These are phyloP conservation scores for Albophoma yamanashiensis DNA, from an alignment of 2,329 filamentous ascomycete genomes.

Conservation along the genomic window DNA sequence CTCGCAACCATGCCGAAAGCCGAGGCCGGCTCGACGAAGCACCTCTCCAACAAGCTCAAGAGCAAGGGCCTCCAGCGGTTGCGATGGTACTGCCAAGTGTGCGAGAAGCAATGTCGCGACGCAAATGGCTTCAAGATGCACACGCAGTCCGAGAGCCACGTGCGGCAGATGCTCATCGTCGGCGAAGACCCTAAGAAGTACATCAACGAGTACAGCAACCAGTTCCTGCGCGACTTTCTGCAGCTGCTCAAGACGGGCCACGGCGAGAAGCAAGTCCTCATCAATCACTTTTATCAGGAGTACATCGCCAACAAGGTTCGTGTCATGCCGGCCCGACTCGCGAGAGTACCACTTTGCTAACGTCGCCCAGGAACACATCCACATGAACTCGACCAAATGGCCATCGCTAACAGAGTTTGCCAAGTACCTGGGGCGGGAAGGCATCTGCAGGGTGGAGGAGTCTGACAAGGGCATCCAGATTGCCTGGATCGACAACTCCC, in stretches of 20 bases:
- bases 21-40: slow-evolving; percentile 85
- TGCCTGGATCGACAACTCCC: slow-evolving; percentile 84
- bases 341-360: background rate
- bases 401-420: slow-evolving; percentile 80
- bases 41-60: slow-evolving; percentile 85
- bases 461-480: slow-evolving; percentile 77
- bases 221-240: slow-evolving; percentile 76
- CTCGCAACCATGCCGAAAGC: slow-evolving; percentile 68
- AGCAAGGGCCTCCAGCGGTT: slow-evolving; percentile 67
- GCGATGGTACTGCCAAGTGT: slow-evolving; percentile 85
- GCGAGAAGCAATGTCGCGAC: slow-evolving; percentile 56
- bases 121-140: slow-evolving; percentile 92
- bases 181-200: slow-evolving; percentile 78
- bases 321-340: background rate
- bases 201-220: slow-evolving; percentile 70
- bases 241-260: slow-evolving; percentile 71
- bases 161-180: slow-evolving; percentile 78
- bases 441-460: slow-evolving; percentile 84
- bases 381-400: slow-evolving; percentile 93
- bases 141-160: slow-evolving; percentile 72
- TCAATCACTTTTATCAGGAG: slow-evolving; percentile 92
- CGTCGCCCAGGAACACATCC: slow-evolving; percentile 53
- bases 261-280: slow-evolving; percentile 78
- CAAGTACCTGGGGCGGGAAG: slow-evolving; percentile 75
- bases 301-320: slow-evolving; percentile 66